Evolutionary conservation across 2,329 filamentous ascomycete genomes (phyloP).

Genomic region (Fusarium poae): DNA sequence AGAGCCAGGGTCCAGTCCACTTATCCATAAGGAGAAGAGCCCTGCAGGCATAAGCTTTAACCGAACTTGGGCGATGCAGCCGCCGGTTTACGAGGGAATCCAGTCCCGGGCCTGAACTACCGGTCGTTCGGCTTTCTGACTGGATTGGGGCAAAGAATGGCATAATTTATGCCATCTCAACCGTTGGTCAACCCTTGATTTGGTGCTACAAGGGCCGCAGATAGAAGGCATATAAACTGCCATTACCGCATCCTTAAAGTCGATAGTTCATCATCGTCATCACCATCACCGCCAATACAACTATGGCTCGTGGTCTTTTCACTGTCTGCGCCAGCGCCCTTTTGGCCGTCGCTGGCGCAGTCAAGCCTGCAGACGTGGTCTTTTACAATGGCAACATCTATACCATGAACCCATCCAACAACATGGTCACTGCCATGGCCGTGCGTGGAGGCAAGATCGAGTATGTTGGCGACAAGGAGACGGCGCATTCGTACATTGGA

Average conservation of each 20-base stretch:
- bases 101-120: background rate
- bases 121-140: background rate
- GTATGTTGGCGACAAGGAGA: constrained; percentile 39
- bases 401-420: constrained; percentile 37
- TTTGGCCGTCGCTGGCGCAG: constrained; percentile 17
- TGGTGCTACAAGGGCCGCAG: background rate
- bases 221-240: constrained; percentile 6
- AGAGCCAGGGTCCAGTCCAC: constrained; percentile 3
- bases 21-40: constrained; percentile 5
- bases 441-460: constrained; percentile 42
- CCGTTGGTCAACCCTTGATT: background rate
- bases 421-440: constrained; percentile 38
- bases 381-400: constrained; percentile 49
- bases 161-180: background rate
- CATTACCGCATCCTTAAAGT: background rate
- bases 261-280: constrained; percentile 5
- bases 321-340: constrained; percentile 34
- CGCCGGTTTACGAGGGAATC: background rate
- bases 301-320: constrained; percentile 37
- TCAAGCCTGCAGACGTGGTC: constrained; percentile 35
- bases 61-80: constrained; percentile 16
- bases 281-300: background rate
- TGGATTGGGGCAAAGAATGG: background rate
- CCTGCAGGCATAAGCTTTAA: background rate
- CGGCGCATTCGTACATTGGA: constrained; percentile 41